Evolutionary conservation across 1,284 basidiomycete species (phyloP), one percentile per base, ranked within the genome.

Genomic region (Ceratobasidium theobromae): DNA sequence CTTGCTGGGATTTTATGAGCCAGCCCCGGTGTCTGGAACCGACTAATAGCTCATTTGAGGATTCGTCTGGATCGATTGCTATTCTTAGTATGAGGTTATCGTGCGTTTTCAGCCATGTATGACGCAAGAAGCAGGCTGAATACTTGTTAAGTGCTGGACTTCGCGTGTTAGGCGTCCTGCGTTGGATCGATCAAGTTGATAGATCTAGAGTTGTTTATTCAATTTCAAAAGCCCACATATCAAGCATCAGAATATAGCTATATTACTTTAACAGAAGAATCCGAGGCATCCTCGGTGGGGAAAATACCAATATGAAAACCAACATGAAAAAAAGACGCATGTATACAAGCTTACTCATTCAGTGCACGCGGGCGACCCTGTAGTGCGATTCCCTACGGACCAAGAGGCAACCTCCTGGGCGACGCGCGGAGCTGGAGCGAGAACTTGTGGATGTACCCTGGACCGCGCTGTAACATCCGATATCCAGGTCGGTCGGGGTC

Each of bases 381-480:
- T 5, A 21, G 45, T 21, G 12, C 45, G 21, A 14, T 28, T 18
- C 28, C 48, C 43, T 46, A 30, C n/a, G 55, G 55, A 14, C 55
- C 55, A 18, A 58, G 30, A 16, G 57, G 46, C 25, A 60, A 49
- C 3, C 57, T 46, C 46, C 57, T 38, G n/a, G 30, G 33, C 28
- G 57, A 60, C 11, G 57, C 38, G 18, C 57, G 45, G 23, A 60
- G 57, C 32, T 33, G 57, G 18, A 60, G 43, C 4, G 57, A 49
- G 23, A 60, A 60, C 8, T 60, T 28, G 28, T 60, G 57, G 5
- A 60, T 46, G 11, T 45, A 40, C 28, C 49, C 57, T 11, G 57
- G 57, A 5, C 57, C 57, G n/a, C 57, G 57, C 25, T 60, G 57
- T 21, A 60, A 33, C 3, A 48, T 30, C 30, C 38, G 57, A 30